Percentiles rank a stretch among this genome's conserved stretches.
phyloP scores from a whole-genome alignment of 2,329 filamentous ascomycete genomes.

The Colletotrichum tropicicola region DNA sequence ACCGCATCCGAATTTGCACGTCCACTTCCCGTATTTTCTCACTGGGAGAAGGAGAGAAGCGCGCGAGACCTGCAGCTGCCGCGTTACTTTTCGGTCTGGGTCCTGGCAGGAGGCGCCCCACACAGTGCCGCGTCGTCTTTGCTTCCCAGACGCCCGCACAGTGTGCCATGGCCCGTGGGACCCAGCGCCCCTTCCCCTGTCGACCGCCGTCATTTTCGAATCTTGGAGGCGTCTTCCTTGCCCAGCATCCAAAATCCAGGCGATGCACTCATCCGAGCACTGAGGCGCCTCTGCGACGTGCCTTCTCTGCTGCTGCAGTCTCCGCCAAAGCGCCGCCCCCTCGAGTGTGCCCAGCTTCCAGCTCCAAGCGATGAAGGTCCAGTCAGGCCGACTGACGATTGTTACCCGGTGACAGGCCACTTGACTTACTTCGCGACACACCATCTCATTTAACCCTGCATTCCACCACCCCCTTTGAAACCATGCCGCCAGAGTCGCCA shows the following conservation, averaged over 20 bases:
- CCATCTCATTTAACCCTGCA: constrained; percentile 24
- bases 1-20: not conserved
- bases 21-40: not conserved
- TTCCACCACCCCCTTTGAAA: constrained; percentile 20
- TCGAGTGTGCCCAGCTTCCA: not conserved
- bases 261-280: not conserved
- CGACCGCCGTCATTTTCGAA: constrained; percentile 18
- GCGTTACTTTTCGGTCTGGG: too few species aligned
- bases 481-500: constrained; percentile 23
- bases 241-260: not conserved
- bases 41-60: too few species aligned
- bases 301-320: not conserved
- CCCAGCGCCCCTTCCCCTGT: not conserved
- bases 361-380: constrained; percentile 22
- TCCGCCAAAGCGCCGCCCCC: not conserved
- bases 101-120: too few species aligned
- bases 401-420: constrained; percentile 24
- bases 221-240: constrained; percentile 12
- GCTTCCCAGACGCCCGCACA: not conserved
- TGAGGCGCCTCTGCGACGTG: not conserved
- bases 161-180: not conserved
- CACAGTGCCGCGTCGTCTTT: not conserved
- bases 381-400: not conserved
- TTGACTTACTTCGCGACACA: constrained; percentile 17
- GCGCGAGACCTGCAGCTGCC: too few species aligned